Evolutionary conservation across 1,284 basidiomycete genomes (phyloP).

Genomic region (Apiotrichum gamsii): DNA sequence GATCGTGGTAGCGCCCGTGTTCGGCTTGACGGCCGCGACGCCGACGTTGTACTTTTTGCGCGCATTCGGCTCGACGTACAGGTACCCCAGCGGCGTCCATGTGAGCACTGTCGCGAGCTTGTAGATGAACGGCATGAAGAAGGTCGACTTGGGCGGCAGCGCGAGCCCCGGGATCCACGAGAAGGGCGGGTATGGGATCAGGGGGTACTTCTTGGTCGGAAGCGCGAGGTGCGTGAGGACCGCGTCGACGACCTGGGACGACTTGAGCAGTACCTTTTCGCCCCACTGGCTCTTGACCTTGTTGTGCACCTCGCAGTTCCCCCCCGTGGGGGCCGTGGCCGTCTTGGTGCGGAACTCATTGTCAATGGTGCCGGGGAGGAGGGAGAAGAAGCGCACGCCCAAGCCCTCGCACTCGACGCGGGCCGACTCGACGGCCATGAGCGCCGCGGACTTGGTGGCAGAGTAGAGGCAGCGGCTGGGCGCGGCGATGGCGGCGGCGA

Average conservation of each 20-base stretch:
- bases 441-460: slow-evolving; percentile 73
- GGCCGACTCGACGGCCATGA: slow-evolving; percentile 66
- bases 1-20: too few relatives aligned
- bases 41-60: slow-evolving; percentile 45
- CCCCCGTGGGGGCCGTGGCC: slow-evolving; percentile 52
- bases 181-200: slow-evolving; percentile 41
- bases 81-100: slow-evolving; percentile 37
- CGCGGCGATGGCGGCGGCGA: slow-evolving; percentile 72
- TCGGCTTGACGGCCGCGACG: too few relatives aligned
- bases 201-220: slow-evolving; percentile 27
- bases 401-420: slow-evolving; percentile 52
- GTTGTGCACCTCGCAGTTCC: slow-evolving; percentile 21
- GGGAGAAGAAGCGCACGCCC: slow-evolving; percentile 46
- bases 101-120: slow-evolving; percentile 32
- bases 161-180: slow-evolving; percentile 26
- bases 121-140: slow-evolving; percentile 43
- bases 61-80: slow-evolving; percentile 41
- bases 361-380: slow-evolving; percentile 51
- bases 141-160: slow-evolving; percentile 30
- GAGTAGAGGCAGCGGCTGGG: slow-evolving; percentile 80
- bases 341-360: slow-evolving; percentile 70
- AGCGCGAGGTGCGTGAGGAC: slow-evolving; percentile 41
- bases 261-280: slow-evolving; percentile 37
- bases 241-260: slow-evolving; percentile 31
- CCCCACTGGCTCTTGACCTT: slow-evolving; percentile 31